Evolutionary conservation across 495 filamentous ascomycete species (phyloP).

Genomic region (Bacidia gigantensis): DNA sequence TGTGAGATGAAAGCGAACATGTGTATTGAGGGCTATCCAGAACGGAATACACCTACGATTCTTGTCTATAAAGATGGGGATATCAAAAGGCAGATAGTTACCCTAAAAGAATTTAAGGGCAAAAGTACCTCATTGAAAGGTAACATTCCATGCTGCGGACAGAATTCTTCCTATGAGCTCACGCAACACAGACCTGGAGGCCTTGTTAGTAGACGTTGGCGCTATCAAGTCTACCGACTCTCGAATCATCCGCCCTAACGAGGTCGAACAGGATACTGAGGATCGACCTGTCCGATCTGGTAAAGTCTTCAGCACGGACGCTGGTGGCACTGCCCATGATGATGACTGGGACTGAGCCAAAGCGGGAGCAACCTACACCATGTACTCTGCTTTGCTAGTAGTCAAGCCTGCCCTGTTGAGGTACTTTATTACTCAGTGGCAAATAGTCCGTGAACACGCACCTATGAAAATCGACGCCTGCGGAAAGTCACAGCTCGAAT

Average conservation of each 20-base stretch:
- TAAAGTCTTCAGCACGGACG: slow-evolving; percentile 21
- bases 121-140: slow-evolving; percentile 50
- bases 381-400: no score
- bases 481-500: no score
- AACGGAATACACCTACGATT: slow-evolving; percentile 87
- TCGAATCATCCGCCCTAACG: background rate
- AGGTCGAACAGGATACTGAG: background rate
- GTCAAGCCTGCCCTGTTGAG: no score
- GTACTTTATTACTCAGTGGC: no score
- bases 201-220: slow-evolving; percentile 65
- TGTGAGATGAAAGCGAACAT: slow-evolving; percentile 86
- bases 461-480: background rate
- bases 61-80: slow-evolving; percentile 84
- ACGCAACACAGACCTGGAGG: slow-evolving; percentile 44
- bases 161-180: slow-evolving; percentile 1
- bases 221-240: slow-evolving; percentile 59
- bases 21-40: slow-evolving; percentile 94
- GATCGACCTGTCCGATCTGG: slow-evolving; percentile 25
- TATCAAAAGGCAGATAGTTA: slow-evolving; percentile 78
- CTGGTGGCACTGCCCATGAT: slow-evolving; percentile 35
- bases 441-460: background rate
- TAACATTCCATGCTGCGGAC: slow-evolving; percentile 18
- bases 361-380: no score
- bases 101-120: slow-evolving; percentile 64
- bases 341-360: slow-evolving; percentile 60